A percentile compares a stretch with the other conserved stretches of the same genome.
These are phyloP conservation scores for Bipolaris oryzae DNA, from an alignment of 2,329 filamentous ascomycete genomes.

Conservation along the genomic window DNA sequence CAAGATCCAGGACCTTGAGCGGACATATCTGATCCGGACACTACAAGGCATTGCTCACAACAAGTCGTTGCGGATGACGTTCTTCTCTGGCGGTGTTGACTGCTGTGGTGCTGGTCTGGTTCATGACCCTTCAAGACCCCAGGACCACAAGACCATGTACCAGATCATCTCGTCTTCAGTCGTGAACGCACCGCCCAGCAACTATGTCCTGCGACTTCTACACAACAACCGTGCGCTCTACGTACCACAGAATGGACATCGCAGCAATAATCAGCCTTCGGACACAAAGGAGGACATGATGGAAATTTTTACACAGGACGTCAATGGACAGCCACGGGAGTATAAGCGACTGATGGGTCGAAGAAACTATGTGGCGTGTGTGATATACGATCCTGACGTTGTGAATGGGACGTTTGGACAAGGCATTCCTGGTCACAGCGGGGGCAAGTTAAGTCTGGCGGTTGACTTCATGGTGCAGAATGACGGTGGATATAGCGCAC, in stretches of 20 bases:
- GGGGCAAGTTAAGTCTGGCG: constrained; percentile 74
- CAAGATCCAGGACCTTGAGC: constrained; percentile 74
- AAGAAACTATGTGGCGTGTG: constrained; percentile 88
- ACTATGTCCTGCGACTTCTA: constrained; percentile 91
- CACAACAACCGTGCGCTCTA: constrained; percentile 94
- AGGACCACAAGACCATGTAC: constrained; percentile 99
- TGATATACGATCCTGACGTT: constrained; percentile 91
- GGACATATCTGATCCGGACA: constrained; percentile 94
- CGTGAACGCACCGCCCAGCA: constrained; percentile 83
- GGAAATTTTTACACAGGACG: constrained; percentile 97
- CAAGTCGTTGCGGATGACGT: constrained; percentile 95
- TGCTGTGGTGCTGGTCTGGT: constrained; percentile 90
- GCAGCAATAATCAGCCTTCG: constrained; percentile 69
- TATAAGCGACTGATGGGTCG: constrained; percentile 91
- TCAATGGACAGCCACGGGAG: constrained; percentile 80
- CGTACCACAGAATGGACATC: constrained; percentile 84
- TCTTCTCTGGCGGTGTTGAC: constrained; percentile 91
- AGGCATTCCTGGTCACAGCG: constrained; percentile 47
- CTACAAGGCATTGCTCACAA: constrained; percentile 94
- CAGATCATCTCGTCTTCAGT: constrained; percentile 93
- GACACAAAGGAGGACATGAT: constrained; percentile 99
- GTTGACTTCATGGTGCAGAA: constrained; percentile 98
- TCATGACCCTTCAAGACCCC: constrained; percentile 88
- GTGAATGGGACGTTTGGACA: constrained; percentile 58
- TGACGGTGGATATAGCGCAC: constrained; percentile 77